Evolutionary conservation across 2,329 filamentous ascomycete species (phyloP), one percentile per base, ranked within the genome.

Genomic region (Ploettnerulaceae sp.): DNA sequence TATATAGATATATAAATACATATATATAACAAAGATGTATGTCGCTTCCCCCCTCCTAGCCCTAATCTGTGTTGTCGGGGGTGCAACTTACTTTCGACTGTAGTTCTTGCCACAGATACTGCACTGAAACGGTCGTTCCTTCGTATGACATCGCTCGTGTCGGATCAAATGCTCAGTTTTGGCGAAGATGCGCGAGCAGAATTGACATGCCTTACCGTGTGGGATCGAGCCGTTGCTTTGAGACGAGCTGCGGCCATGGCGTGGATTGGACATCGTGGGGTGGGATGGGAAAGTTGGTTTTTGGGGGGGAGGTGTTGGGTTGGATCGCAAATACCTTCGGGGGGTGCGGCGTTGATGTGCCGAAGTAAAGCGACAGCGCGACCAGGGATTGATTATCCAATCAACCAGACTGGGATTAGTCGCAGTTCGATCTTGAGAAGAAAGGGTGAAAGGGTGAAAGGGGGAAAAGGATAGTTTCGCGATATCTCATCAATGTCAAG

Each of bases 51-150:
- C 35, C 24, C 24, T 26, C 9, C 14, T 11, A n/a, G 4, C 14
- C 4, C 22, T 15, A n/a, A 6, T 33, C 8, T 14, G 20, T 33
- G 14, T 33, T 17, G 20, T 18, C 31, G 12, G 5, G 15, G 4
- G 12, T 3, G 5, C 26, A 5, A 43, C 39, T 43, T 7, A 43
- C 39, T 43, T 43, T 29, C 39, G 39, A 43, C 39, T 43, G 29
- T 43, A 43, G 29, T 43, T 43, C 29, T 43, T 43, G 39, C 39
- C 39, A 34, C 39, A 43, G 39, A 43, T 43, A 14, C 29, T 43
- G 29, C 39, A 43, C 39, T 43, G 39, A 17, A 43, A 43, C 11
- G 39, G 39, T 3, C 39, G 29, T 21, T 43, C 39, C 29, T 43
- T 43, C 20, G 39, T 43, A 43, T 43, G 39, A n/a, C 39, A 43